phyloP scores from a whole-genome alignment of 139 green algal species.

The Chlorella ohadii region DNA sequence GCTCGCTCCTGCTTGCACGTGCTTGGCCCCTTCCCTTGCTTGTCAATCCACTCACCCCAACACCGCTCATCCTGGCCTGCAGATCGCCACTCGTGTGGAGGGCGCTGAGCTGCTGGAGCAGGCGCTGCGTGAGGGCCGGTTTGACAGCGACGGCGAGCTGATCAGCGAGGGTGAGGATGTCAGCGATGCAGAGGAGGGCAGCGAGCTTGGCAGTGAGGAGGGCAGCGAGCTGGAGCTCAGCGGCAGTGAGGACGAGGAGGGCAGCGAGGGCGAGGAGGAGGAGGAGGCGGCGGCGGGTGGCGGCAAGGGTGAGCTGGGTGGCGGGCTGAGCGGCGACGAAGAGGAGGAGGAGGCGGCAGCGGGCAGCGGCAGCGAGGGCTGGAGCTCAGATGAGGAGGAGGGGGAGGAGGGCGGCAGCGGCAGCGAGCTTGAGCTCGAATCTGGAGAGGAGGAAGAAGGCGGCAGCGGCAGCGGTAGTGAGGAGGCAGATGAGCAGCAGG shows the following conservation, averaged over 20 bases:
- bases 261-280: conserved; percentile 38
- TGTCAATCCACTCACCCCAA: not conserved
- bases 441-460: conserved; percentile 24
- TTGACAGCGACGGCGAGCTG: conserved; percentile 44
- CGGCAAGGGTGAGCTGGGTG: not conserved
- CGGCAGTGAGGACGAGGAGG: conserved; percentile 38
- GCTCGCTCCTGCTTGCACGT: too few species aligned
- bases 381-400: conserved; percentile 34
- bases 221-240: conserved; percentile 11
- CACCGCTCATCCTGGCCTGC: too few species aligned
- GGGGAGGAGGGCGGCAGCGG: not conserved
- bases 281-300: conserved; percentile 32
- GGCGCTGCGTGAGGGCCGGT: conserved; percentile 51
- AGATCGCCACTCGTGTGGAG: conserved; percentile 67
- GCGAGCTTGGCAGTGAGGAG: not conserved
- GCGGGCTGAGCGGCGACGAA: conserved; percentile 7
- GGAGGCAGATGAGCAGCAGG: conserved; percentile 42
- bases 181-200: conserved; percentile 32
- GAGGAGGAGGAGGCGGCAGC: conserved; percentile 26
- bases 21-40: too few species aligned
- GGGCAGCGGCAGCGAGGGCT: conserved; percentile 12
- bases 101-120: conserved; percentile 90
- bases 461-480: conserved; percentile 31
- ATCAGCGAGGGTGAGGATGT: conserved; percentile 44
- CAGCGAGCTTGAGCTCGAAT: conserved; percentile 24